Percentiles rank a stretch among this genome's conserved stretches.
Evolutionary conservation across 257 asterid genomes (phyloP).

Genomic region (Gentiana straminea): DNA sequence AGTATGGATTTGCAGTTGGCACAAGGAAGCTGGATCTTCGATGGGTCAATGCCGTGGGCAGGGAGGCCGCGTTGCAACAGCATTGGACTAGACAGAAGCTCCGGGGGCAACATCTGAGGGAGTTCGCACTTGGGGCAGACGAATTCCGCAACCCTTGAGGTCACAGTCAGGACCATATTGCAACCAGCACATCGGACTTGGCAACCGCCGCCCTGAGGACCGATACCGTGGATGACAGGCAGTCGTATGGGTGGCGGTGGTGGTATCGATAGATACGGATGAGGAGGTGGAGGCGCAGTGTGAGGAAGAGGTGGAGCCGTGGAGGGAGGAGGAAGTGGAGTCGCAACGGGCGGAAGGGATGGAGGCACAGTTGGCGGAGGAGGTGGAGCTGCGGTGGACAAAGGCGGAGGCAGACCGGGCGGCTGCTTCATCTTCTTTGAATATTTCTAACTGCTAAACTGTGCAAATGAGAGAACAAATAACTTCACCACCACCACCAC

Average conservation of each 20-base stretch:
- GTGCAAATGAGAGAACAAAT: too few species aligned
- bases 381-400: too few species aligned
- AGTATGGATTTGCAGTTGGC: slow-evolving; percentile 87
- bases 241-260: slow-evolving; percentile 19
- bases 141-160: slow-evolving; percentile 65
- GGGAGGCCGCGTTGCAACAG: slow-evolving; percentile 34
- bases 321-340: slow-evolving; percentile 13
- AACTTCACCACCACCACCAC: too few species aligned
- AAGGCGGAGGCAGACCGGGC: too few species aligned
- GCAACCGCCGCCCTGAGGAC: slow-evolving; percentile 30
- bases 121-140: slow-evolving; percentile 86
- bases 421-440: too few species aligned
- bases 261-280: slow-evolving; percentile 16
- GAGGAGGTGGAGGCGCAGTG: slow-evolving; percentile 25
- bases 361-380: slow-evolving; percentile 56
- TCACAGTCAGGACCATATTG: slow-evolving; percentile 71
- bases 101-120: slow-evolving; percentile 98
- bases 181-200: slow-evolving; percentile 98
- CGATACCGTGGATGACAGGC: slow-evolving; percentile 7
- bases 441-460: too few species aligned
- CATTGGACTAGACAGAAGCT: slow-evolving; percentile 40
- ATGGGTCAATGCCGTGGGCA: slow-evolving; percentile 90
- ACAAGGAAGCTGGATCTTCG: slow-evolving; percentile 94
- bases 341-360: slow-evolving; percentile 54
- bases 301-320: slow-evolving; percentile 10